Base-by-base conservation (phyloP, 805 yeast species). In the Candida ovalis region DNA sequence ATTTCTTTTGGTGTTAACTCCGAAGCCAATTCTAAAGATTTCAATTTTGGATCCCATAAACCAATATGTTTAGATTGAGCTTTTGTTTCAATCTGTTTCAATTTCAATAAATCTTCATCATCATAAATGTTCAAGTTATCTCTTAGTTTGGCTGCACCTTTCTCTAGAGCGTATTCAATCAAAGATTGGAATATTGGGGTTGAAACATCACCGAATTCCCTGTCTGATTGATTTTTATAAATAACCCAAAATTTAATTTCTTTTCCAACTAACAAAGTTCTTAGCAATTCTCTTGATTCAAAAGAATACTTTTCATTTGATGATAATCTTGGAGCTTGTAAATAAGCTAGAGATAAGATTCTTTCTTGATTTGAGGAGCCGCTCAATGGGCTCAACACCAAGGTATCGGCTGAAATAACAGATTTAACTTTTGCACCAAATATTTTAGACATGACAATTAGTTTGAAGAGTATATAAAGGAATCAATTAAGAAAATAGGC, bases 201-300 rank as follows among this genome's bases (percentile, higher is more conserved):
- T 40, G 77, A 74, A 22, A 84, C 64, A 61, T 86, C 90, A 22
- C 92, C 94, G 61, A 82, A 86, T 56, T 84, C 90, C 52, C 85
- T 75, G 12, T 78, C 81, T 4, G 73, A 62, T 18, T 78, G 74
- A 47, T 69, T 70, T 56, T 79, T 76, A 68, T 80, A 81, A 37
- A 77, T 58, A 24, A 84, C 80, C 59, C 72, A 71, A 62, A 83
- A 84, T 57, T 75, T 76, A 63, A 86, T 71, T 28, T 70, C 76
- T 63, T 84, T 84, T 23, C 90, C 90, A 35, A 87, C 75, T 18
- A 84, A 67, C 53, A 85, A 71, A 7, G 71, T 70, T 50, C 95
- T 74, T 50, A 86, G 70, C 48, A 68, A 67, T 63, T 86, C 92
- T 55, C 84, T 77, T 32, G 86, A 68, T 56, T 77, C 80, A 57